Percentiles rank a stretch among this genome's conserved stretches.
phyloP scores from a whole-genome alignment of 129 eudicot genomes.

The Centaurea solstitialis region DNA sequence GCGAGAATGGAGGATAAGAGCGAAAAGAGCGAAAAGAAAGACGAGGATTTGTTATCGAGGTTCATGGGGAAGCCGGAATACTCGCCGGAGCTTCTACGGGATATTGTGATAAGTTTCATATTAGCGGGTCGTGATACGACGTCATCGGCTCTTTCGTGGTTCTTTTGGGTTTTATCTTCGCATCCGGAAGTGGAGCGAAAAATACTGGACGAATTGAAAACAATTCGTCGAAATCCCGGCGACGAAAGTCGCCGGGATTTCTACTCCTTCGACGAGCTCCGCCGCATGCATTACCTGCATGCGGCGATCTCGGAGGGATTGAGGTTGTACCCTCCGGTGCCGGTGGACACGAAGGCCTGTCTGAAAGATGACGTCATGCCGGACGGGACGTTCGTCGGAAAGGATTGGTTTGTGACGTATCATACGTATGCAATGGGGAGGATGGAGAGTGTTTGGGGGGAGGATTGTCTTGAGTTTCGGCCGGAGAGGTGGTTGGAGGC shows the following conservation, averaged over 20 bases:
- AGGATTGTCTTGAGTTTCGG: slow-evolving; percentile 62
- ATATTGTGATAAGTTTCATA: slow-evolving; percentile 58
- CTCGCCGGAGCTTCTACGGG: slow-evolving; percentile 53
- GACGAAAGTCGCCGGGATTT: slow-evolving; percentile 29
- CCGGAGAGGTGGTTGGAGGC: slow-evolving; percentile 78
- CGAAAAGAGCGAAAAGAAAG: slow-evolving; percentile 20
- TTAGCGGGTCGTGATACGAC: slow-evolving; percentile 84
- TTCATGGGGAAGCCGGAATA: slow-evolving; percentile 43
- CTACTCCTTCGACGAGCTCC: slow-evolving; percentile 54
- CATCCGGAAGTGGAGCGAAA: slow-evolving; percentile 39
- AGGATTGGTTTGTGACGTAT: slow-evolving; percentile 60
- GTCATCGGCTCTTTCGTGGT: slow-evolving; percentile 68
- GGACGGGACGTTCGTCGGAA: slow-evolving; percentile 56
- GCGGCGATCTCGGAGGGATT: slow-evolving; percentile 66
- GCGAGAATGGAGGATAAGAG: slow-evolving; percentile 39
- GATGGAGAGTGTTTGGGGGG: slow-evolving; percentile 71
- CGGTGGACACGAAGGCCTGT: slow-evolving; percentile 57
- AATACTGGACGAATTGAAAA: slow-evolving; percentile 45
- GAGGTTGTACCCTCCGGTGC: slow-evolving; percentile 77
- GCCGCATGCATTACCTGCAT: slow-evolving; percentile 66
- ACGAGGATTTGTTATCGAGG: slow-evolving; percentile 67
- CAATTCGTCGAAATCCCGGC: slow-evolving; percentile 13
- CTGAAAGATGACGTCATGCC: slow-evolving; percentile 56
- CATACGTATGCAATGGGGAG: slow-evolving; percentile 72
- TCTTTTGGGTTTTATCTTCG: slow-evolving; percentile 61